Evolutionary conservation across 352 stramenopile species (phyloP).

Genomic region (Aphanomyces stellatus): DNA sequence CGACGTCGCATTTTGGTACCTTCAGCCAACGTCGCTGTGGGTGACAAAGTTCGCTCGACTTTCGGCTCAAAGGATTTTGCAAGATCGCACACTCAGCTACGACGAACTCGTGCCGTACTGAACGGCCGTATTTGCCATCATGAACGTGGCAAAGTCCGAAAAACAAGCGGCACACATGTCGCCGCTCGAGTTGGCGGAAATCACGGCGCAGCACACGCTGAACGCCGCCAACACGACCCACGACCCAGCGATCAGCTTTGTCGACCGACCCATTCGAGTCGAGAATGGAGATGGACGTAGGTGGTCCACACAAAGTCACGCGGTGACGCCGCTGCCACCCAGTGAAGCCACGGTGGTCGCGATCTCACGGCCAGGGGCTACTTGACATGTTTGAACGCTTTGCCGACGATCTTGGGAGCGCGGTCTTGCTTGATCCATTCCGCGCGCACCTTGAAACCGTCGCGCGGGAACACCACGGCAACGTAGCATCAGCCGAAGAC

Average conservation of each 20-base stretch:
- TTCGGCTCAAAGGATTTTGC: conserved; percentile 74
- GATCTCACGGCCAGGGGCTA: conserved; percentile 74
- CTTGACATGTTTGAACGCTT: conserved; percentile 32
- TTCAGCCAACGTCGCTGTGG: conserved; percentile 37
- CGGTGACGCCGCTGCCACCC: conserved; percentile 25
- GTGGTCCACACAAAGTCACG: conserved; percentile 12
- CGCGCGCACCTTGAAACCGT: conserved; percentile 5
- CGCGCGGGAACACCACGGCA: conserved; percentile 11
- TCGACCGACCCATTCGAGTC: conserved; percentile 1
- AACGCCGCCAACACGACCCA: conserved; percentile 21
- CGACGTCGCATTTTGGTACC: conserved; percentile 73
- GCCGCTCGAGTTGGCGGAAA: conserved; percentile 35
- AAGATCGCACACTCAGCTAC: conserved; percentile 79
- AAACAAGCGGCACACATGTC: conserved; percentile 28
- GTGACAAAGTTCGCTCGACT: conserved; percentile 70
- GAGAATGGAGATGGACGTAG: neutral
- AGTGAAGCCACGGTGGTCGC: conserved; percentile 47
- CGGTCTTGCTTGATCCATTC: conserved; percentile 18
- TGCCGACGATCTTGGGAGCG: conserved; percentile 20
- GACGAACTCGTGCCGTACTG: conserved; percentile 77
- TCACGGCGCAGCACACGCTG: conserved; percentile 35
- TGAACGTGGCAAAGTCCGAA: conserved; percentile 48
- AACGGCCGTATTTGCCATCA: conserved; percentile 54
- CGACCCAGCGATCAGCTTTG: conserved; percentile 18
- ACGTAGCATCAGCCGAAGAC: neutral